Evolutionary conservation across 768 basidiomycete species (phyloP), one percentile per base, ranked within the genome.

Genomic region (Pisolithus tinctorius): DNA sequence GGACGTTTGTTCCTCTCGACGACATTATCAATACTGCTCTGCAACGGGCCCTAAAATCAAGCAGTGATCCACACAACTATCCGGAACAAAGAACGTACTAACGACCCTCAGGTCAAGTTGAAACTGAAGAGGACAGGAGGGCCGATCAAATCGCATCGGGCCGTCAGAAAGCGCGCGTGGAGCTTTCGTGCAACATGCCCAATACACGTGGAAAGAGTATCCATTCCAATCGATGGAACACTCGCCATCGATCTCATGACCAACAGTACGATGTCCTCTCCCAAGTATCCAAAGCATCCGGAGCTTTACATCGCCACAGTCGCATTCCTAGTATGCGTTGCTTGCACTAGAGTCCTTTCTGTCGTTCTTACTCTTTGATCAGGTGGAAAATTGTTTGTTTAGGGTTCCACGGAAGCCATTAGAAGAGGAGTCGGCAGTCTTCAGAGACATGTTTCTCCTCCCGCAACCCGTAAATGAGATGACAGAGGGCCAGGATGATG

Each of bases 341-440:
- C 16, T 14, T 6, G 11, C n/a, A 17, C 27, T 20, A 13, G 34
- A 34, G 5, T 6, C 9, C 23, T 48, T 48, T 13, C 36, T n/a
- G 30, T 10, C 13, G 17, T 25, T 16, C 47, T 26, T 16, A 40
- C 36, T 4, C 30, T 14, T 27, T 9, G 25, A 29, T 45, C 30
- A 63, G 61, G 62, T 63, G 4, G 62, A 63, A 29, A 49, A 53
- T 42, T 39, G 34, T 25, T 45, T 64, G 9, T 63, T 63, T 38
- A 58, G 44, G 39, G 41, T 65, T 1, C 61, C 62, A 5, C 51
- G 61, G 5, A 25, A 37, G 6, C 52, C 55, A 0, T 51, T 63
- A 13, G 56, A 63, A 36, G 27, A 27, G 1, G 55, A 57, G 16
- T 63, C 62, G 9, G 47, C 34, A 14, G 20, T 50, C 29, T 63